Evolutionary conservation across 2,329 filamentous ascomycete species (phyloP), one percentile per base, ranked within the genome.

Genomic region (Curvularia hawaiiensis): DNA sequence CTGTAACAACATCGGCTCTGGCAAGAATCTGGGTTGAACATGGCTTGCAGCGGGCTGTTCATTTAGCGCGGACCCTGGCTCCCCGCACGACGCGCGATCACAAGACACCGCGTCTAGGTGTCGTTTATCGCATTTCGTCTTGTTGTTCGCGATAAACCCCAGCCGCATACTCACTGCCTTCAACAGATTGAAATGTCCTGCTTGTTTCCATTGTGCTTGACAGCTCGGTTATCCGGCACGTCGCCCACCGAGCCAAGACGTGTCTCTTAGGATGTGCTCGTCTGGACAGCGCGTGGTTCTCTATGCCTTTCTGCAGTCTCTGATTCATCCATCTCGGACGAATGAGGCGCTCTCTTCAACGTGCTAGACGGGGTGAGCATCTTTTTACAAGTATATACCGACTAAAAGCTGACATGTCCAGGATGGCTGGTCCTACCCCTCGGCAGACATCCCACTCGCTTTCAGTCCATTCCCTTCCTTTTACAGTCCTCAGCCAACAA

Each of bases 351-450:
- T 60, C 65, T 38, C 33, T 67, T 1, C 54, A 58, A 38, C 56
- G 57, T 35, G 38, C 60, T 18, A 60, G 59, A 56, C 62, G 64
- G 61, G 70, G 72, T 69, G 58, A 40, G 40, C 8, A 24, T 35
- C 18, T 20, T 9, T 26, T 22, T 22, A 10, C 20, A 9, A 28
- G 4, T 26, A 12, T 4, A 20, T 16, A 28, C 2, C 28, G 14
- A 20, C 18, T 10, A 20, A 2, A 41, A 11, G 41, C 60, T 68
- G 6, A 71, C 39, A 24, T 28, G 2, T 8, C 2, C 45, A 73
- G 70, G 65, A 67, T 73, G 71, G 70, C 57, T 74, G 3, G 45
- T 72, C 40, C 58, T 75, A 54, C 70, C 69, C 30, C 56, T 70
- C 51, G 57, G 64, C 56, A 68, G 60, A 57, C 65, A 60, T 48